Percentiles rank a stretch among this genome's conserved stretches.
phyloP scores from a whole-genome alignment of 176 grass and related monocot genomes.

The Ampelocalamus luodianensis region DNA sequence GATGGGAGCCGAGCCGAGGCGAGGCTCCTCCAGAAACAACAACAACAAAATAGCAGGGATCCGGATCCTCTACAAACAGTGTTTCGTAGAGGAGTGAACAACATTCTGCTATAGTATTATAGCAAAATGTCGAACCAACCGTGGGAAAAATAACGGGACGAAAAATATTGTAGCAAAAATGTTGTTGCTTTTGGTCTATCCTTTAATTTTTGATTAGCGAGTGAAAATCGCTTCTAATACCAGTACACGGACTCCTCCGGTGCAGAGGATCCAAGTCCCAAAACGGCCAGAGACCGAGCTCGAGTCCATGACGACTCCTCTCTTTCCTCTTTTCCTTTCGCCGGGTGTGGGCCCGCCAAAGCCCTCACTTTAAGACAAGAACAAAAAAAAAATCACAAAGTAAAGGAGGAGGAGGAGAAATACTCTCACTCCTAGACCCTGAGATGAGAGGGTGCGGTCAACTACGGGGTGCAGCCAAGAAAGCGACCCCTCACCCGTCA shows the following conservation, averaged over 20 bases:
- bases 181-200: too few relatives aligned
- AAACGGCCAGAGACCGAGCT: too few relatives aligned
- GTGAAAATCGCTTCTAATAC: too few relatives aligned
- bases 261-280: too few relatives aligned
- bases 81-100: too few relatives aligned
- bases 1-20: not conserved
- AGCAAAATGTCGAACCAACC: too few relatives aligned
- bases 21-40: not conserved
- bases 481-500: conserved; percentile 54
- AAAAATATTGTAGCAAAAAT: too few relatives aligned
- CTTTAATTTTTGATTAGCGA: too few relatives aligned
- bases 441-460: conserved; percentile 34
- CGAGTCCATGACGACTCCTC: not conserved
- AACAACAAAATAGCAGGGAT: not conserved
- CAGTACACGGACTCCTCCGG: too few relatives aligned
- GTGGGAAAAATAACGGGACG: too few relatives aligned
- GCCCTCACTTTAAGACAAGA: conserved; percentile 18
- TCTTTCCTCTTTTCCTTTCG: not conserved
- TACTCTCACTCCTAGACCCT: not conserved
- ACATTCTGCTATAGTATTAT: too few relatives aligned
- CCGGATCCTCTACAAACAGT: too few relatives aligned
- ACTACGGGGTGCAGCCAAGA: conserved; percentile 44
- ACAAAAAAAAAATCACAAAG: not conserved
- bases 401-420: not conserved
- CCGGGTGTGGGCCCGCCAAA: not conserved